Evolutionary conservation across 2,329 filamentous ascomycete genomes (phyloP).

Genomic region (Tolypocladium inflatum): DNA sequence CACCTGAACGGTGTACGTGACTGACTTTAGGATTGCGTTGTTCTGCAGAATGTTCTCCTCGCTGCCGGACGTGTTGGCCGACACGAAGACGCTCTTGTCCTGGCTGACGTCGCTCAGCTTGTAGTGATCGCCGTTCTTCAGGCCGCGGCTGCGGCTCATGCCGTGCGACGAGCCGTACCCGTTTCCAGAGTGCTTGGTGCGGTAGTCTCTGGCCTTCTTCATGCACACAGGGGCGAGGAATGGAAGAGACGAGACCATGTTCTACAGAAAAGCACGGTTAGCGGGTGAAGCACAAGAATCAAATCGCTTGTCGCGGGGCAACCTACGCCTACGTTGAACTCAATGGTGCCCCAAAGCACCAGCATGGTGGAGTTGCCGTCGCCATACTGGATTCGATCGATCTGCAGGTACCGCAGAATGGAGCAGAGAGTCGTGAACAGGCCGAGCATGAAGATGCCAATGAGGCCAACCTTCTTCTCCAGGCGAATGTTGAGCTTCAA

Average conservation of each 20-base stretch:
- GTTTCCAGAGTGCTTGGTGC: constrained; percentile 24
- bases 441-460: constrained; percentile 41
- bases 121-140: constrained; percentile 21
- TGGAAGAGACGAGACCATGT: constrained; percentile 35
- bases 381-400: constrained; percentile 36
- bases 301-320: neutral
- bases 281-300: neutral
- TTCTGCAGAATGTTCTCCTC: constrained; percentile 28
- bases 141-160: constrained; percentile 11
- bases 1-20: constrained; percentile 30
- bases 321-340: constrained; percentile 47
- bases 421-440: constrained; percentile 47
- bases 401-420: constrained; percentile 41
- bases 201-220: constrained; percentile 31
- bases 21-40: constrained; percentile 29
- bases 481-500: constrained; percentile 36
- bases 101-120: constrained; percentile 28
- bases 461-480: constrained; percentile 39
- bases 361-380: constrained; percentile 48
- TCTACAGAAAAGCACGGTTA: constrained; percentile 16
- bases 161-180: constrained; percentile 16
- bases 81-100: constrained; percentile 18
- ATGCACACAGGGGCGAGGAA: constrained; percentile 34
- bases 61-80: constrained; percentile 18
- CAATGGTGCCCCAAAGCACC: constrained; percentile 46